Conservation (phyloP, 148 eudicot genomes). For the Dianthus caryophyllus region DNA sequence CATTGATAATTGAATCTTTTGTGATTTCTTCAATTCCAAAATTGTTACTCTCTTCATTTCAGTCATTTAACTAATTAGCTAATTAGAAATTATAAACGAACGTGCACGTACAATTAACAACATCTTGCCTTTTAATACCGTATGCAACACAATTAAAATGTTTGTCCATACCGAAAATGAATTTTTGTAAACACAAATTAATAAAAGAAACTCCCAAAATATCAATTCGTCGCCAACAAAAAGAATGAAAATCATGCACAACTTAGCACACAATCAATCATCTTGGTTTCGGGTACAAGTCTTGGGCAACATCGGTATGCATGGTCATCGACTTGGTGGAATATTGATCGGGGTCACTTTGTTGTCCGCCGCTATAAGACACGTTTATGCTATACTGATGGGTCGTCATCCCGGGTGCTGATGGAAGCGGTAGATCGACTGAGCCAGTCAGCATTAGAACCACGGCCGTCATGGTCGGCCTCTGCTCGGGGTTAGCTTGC, state of each 20-base stretch:
- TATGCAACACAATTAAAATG: not conserved
- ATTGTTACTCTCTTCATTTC: too few relatives aligned
- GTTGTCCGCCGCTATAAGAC: not conserved
- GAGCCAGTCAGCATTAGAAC: conserved; percentile 12
- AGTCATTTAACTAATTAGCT: too few relatives aligned
- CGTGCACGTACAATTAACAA: not conserved
- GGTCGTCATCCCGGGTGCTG: not conserved
- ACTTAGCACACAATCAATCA: not conserved
- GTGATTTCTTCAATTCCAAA: too few relatives aligned
- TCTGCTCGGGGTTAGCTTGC: conserved; percentile 23
- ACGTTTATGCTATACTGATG: not conserved
- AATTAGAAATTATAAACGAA: too few relatives aligned
- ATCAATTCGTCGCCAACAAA: not conserved
- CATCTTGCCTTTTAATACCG: not conserved
- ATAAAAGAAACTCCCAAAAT: not conserved
- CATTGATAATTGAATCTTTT: too few relatives aligned
- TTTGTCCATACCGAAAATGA: not conserved
- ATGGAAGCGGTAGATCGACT: conserved; percentile 3
- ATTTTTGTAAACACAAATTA: not conserved
- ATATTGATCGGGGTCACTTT: not conserved
- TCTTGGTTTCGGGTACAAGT: conserved; percentile 6
- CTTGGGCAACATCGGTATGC: not conserved
- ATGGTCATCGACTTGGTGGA: not conserved
- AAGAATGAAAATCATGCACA: not conserved
- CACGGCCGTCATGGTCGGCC: conserved; percentile 20